A percentile compares a stretch with the other conserved stretches of the same genome.
phyloP scores from a whole-genome alignment of 1,139 yeast genomes.

The Nakaseomyces kungkrabaensis region DNA sequence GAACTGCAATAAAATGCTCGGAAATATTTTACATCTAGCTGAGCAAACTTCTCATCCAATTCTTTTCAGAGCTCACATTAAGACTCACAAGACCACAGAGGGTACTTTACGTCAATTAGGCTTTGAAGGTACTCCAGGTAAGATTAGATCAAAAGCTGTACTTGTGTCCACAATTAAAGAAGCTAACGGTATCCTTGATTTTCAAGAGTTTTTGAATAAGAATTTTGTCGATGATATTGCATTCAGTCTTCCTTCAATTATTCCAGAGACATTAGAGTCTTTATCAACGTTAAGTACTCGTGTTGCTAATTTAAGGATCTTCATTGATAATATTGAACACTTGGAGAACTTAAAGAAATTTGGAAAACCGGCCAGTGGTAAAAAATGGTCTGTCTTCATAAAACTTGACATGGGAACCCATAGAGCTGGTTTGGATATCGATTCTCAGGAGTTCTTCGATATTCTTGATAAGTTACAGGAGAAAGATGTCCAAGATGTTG shows the following conservation, averaged over 20 bases:
- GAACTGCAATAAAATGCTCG: conserved; percentile 37
- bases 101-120: conserved; percentile 41
- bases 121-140: conserved; percentile 32
- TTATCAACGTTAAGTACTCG: conserved; percentile 36
- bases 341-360: conserved; percentile 38
- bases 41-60: conserved; percentile 28
- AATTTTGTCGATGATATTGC: conserved; percentile 49
- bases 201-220: conserved; percentile 31
- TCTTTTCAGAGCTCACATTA: conserved; percentile 54
- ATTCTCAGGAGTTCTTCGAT: conserved; percentile 27
- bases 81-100: conserved; percentile 57
- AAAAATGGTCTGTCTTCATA: conserved; percentile 47
- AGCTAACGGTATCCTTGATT: conserved; percentile 46
- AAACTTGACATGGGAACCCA: conserved; percentile 54
- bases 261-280: conserved; percentile 41
- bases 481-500: conserved; percentile 25
- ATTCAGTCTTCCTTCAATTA: conserved; percentile 60
- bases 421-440: conserved; percentile 49
- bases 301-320: conserved; percentile 41
- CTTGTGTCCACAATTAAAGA: conserved; percentile 68
- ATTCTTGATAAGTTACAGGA: conserved; percentile 29
- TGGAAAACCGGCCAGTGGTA: conserved; percentile 21
- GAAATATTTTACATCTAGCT: conserved; percentile 23
- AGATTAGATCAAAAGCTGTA: conserved; percentile 36
- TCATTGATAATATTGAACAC: conserved; percentile 56